Percentiles rank a stretch among this genome's conserved stretches.
Conservation (phyloP, 2,329 filamentous ascomycete species). For the Aspergillus pseudoviridinutans region DNA sequence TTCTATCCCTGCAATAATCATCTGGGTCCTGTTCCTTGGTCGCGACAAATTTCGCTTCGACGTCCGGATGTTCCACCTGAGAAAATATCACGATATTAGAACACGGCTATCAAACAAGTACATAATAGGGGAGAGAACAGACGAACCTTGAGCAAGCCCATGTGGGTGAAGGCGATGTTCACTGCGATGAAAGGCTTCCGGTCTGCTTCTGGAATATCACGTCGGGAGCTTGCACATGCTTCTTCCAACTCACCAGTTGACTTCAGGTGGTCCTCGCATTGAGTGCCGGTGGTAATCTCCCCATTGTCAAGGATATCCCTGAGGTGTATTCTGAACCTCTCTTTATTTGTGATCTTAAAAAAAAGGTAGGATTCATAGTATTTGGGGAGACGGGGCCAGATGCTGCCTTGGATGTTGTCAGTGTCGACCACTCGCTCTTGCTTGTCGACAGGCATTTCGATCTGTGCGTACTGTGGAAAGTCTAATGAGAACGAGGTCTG, state of each 20-base stretch:
- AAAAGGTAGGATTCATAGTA: slow-evolving; percentile 14
- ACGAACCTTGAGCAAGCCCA: slow-evolving; percentile 11
- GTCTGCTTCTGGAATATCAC: background rate
- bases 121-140: background rate
- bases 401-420: slow-evolving; percentile 11
- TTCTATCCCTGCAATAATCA: background rate
- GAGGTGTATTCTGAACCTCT: slow-evolving; percentile 11
- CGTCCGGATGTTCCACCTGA: slow-evolving; percentile 1
- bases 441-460: background rate
- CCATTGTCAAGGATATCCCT: background rate
- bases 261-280: slow-evolving; percentile 8
- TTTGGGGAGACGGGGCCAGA: slow-evolving; percentile 13
- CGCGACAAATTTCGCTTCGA: background rate
- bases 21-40: background rate
- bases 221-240: background rate
- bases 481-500: background rate
- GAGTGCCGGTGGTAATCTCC: slow-evolving; percentile 13
- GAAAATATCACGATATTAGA: background rate
- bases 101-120: background rate
- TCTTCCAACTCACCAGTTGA: background rate
- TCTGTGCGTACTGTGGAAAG: background rate
- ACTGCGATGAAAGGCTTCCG: slow-evolving; percentile 6
- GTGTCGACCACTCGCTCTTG: slow-evolving; percentile 7
- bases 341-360: slow-evolving; percentile 12
- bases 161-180: slow-evolving; percentile 11